Conservation (phyloP, 768 basidiomycete genomes). For the Russula dissimulans region DNA sequence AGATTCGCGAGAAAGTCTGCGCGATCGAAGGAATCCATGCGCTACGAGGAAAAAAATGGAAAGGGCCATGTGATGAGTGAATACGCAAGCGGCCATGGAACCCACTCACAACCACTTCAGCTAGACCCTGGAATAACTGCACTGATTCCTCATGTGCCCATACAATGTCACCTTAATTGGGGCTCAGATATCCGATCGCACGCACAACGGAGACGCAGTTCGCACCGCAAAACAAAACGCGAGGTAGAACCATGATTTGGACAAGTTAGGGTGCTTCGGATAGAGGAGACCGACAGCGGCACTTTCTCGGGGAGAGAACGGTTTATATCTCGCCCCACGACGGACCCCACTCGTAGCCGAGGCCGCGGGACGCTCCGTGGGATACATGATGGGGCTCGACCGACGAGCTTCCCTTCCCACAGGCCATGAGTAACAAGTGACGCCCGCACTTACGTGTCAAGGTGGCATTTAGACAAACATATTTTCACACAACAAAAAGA, state of each 20-base stretch:
- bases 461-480: not conserved
- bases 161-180: conserved; percentile 48
- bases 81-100: not conserved
- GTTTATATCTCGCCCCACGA: not conserved
- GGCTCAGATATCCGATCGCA: not conserved
- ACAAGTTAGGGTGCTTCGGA: not conserved
- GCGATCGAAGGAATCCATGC: conserved; percentile 50
- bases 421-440: not conserved
- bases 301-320: not conserved
- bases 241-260: conserved; percentile 15
- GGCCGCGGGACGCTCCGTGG: not conserved
- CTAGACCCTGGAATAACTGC: conserved; percentile 52
- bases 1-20: conserved; percentile 61
- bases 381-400: too few relatives aligned
- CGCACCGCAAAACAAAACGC: conserved; percentile 30
- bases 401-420: too few relatives aligned
- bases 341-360: not conserved
- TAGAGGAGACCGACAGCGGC: not conserved
- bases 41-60: conserved; percentile 25
- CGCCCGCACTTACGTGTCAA: not conserved
- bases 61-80: not conserved
- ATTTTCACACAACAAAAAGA: not conserved
- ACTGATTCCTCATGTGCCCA: conserved; percentile 77
- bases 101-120: conserved; percentile 65
- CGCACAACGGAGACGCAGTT: not conserved